phyloP scores from a whole-genome alignment of 148 eudicot species.

The Nyssa sinensis region DNA sequence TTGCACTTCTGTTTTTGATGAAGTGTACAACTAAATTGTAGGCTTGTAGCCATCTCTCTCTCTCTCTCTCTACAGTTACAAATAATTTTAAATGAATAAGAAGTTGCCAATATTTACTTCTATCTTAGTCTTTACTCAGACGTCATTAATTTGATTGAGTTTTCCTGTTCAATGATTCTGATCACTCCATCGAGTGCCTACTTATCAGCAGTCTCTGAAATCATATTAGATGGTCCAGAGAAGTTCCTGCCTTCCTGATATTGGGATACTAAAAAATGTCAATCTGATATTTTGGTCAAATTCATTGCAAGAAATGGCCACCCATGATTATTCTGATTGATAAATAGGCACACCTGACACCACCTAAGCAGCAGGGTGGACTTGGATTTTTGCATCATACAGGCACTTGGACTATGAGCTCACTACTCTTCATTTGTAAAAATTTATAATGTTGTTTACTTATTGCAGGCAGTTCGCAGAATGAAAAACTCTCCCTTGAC shows the following conservation, averaged over 20 bases:
- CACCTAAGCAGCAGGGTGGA: not conserved
- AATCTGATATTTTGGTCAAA: not conserved
- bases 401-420: conserved; percentile 7
- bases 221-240: too few species aligned
- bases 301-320: not conserved
- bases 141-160: not conserved
- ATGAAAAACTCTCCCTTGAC: conserved; percentile 86
- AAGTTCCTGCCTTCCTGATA: not conserved
- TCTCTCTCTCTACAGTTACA: not conserved
- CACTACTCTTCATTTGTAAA: conserved; percentile 5
- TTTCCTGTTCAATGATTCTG: not conserved
- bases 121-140: not conserved
- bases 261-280: not conserved
- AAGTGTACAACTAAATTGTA: not conserved
- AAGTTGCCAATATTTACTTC: not conserved
- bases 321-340: not conserved
- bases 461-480: conserved; percentile 75
- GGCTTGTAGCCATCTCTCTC: not conserved
- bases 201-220: too few species aligned
- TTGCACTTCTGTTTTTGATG: too few species aligned
- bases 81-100: not conserved
- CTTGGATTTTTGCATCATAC: not conserved
- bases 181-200: too few species aligned
- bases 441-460: conserved; percentile 12
- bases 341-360: not conserved